Conservation (phyloP, 2,329 filamentous ascomycete species). For the Nemania abortiva region DNA sequence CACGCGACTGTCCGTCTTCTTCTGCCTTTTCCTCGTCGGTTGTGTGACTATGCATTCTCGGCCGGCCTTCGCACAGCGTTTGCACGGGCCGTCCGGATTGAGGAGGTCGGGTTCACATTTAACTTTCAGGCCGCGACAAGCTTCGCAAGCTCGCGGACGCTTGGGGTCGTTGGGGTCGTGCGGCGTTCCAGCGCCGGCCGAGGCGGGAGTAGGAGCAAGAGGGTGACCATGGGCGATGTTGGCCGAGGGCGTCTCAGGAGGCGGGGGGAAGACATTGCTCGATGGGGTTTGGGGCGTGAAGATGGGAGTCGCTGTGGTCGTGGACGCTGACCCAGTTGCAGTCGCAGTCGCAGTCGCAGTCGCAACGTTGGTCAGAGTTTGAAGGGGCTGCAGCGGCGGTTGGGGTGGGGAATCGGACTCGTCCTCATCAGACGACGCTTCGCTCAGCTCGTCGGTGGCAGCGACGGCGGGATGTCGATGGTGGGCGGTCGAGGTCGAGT, state of each 20-base stretch:
- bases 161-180: constrained; percentile 65
- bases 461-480: background rate
- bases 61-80: constrained; percentile 84
- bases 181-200: constrained; percentile 34
- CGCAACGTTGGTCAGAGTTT: background rate
- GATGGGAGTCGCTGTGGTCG: constrained; percentile 10
- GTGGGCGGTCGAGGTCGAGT: constrained; percentile 10
- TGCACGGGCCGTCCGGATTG: constrained; percentile 73
- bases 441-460: background rate
- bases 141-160: constrained; percentile 78
- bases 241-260: background rate
- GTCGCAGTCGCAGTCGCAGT: constrained; percentile 5
- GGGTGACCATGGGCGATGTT: constrained; percentile 32
- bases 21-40: constrained; percentile 82
- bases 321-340: too few species aligned
- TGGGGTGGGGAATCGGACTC: background rate
- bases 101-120: constrained; percentile 82
- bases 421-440: background rate
- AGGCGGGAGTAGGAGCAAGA: constrained; percentile 25
- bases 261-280: constrained; percentile 29
- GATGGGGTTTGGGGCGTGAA: constrained; percentile 46
- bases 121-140: constrained; percentile 82
- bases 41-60: constrained; percentile 81
- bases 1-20: constrained; percentile 90
- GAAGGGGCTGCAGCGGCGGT: background rate